Conservation (phyloP, 2,329 filamentous ascomycete genomes). For the Talaromyces sp. region DNA sequence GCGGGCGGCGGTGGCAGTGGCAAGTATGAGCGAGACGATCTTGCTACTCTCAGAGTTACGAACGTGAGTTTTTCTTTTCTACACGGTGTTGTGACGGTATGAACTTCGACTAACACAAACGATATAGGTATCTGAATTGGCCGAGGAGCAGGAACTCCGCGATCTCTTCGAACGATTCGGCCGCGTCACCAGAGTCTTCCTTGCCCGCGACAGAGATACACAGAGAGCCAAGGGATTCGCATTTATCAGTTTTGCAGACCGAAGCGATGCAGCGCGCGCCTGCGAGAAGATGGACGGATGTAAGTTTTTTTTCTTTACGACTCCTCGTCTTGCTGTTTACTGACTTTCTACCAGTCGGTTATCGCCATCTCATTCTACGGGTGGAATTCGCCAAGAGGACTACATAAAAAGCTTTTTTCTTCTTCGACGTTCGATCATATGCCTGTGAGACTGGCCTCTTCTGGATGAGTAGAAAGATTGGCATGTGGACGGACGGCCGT, state of each 20-base stretch:
- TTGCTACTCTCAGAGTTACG: conserved; percentile 93
- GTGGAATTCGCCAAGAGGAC: conserved; percentile 53
- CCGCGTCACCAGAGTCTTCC: conserved; percentile 92
- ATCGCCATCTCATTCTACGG: conserved; percentile 52
- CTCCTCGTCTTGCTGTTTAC: background rate
- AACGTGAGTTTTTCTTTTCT: conserved; percentile 65
- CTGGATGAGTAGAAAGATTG: conserved; percentile 7
- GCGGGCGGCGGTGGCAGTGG: conserved; percentile 77
- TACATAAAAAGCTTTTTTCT: conserved; percentile 32
- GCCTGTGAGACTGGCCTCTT: conserved; percentile 12
- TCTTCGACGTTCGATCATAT: conserved; percentile 20
- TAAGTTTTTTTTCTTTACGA: conserved; percentile 39
- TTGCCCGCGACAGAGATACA: conserved; percentile 96
- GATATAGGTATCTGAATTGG: conserved; percentile 81
- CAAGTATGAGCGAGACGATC: conserved; percentile 95
- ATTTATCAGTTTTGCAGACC: conserved; percentile 94
- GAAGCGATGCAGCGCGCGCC: conserved; percentile 83
- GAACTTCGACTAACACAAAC: background rate
- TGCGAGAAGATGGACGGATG: conserved; percentile 98
- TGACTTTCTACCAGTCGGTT: conserved; percentile 40
- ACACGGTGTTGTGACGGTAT: background rate
- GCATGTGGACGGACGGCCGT: conserved; percentile 13
- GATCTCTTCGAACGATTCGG: conserved; percentile 98
- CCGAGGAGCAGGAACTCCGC: conserved; percentile 90
- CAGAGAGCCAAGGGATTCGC: conserved; percentile 97